Base-by-base conservation (phyloP, 108 stramenopile genomes). In the Nitzschia inconspicua region DNA sequence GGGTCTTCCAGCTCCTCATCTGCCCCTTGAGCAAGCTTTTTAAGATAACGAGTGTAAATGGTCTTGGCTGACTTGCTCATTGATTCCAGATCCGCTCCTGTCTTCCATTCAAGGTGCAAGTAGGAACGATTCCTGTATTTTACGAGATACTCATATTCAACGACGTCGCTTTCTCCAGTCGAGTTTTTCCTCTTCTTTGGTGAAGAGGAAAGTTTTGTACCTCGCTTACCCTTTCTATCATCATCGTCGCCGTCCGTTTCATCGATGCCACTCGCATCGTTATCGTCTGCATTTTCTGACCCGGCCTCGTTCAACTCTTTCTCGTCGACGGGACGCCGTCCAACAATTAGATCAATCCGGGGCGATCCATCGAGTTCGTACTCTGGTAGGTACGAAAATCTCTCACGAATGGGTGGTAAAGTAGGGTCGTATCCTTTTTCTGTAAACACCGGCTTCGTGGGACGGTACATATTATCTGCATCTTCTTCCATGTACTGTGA, bases 81-180 rank as follows among this genome's bases (percentile, higher is more conserved):
- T 47, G 74, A 79, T 62, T 91, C 90, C 32, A 96, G 53, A 51
- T 94, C 91, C 9, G 80, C 77, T 3, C 91, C 91, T 4, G 82
- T 66, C 44, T 87, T 85, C 91, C 93, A 95, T 44, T 86, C 80
- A 35, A 95, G 75, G 61, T 96, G 96, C 27, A 94, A 73, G 75
- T 97, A 94, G 0, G 95, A 95, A 6, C 83, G 76, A 35, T 94
- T 94, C 73, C 90, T 94, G 84, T 88, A 98, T 63, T 98, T 98
- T 55, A 98, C 73, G 16, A 96, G 75, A 66, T 95, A 98, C 59
- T 98, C 97, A 70, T 93, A 96, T 63, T 96, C 91, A 59, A 89
- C 75, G 13, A 70, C 24, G 3, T 54, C 54, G 2, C 14, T 60
- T 60, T 44, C 36, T 59, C 10, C 23, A 18, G 10, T 63, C 56